phyloP scores from a whole-genome alignment of 331 rosid species.

The Stylosanthes scabra region DNA sequence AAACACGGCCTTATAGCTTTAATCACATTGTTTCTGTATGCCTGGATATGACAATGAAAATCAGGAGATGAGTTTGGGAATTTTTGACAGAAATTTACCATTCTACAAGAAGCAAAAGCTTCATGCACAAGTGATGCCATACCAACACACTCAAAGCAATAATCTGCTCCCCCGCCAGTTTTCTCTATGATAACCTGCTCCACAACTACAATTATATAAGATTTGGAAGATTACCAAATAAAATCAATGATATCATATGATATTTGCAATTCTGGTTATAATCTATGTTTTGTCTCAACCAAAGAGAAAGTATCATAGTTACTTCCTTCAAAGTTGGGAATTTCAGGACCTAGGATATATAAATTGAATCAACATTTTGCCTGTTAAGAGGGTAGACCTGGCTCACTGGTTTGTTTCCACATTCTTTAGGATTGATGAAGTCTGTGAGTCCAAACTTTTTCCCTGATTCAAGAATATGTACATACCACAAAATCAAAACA shows the following conservation, averaged over 20 bases:
- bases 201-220: constrained; percentile 2
- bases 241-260: neutral
- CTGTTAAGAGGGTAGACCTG: constrained; percentile 49
- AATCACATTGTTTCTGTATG: neutral
- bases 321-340: neutral
- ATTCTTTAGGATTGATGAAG: constrained; percentile 53
- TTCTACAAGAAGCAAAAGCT: constrained; percentile 72
- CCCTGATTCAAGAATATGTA: constrained; percentile 49
- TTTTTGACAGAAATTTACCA: constrained; percentile 44
- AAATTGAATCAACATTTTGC: neutral
- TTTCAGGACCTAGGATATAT: constrained; percentile 5
- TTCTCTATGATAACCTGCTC: constrained; percentile 63
- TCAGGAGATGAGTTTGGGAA: neutral
- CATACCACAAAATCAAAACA: constrained; percentile 11
- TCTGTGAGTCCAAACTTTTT: constrained; percentile 77
- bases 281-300: neutral
- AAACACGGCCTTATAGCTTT: neutral
- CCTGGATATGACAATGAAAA: neutral
- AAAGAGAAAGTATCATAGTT: neutral
- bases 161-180: constrained; percentile 77
- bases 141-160: constrained; percentile 86
- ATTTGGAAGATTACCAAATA: neutral
- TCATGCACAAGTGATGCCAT: constrained; percentile 64
- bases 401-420: constrained; percentile 60
- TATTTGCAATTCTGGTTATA: neutral